Evolutionary conservation across 768 basidiomycete species (phyloP), one percentile per base, ranked within the genome.

Genomic region (Lactarius hengduanensis): DNA sequence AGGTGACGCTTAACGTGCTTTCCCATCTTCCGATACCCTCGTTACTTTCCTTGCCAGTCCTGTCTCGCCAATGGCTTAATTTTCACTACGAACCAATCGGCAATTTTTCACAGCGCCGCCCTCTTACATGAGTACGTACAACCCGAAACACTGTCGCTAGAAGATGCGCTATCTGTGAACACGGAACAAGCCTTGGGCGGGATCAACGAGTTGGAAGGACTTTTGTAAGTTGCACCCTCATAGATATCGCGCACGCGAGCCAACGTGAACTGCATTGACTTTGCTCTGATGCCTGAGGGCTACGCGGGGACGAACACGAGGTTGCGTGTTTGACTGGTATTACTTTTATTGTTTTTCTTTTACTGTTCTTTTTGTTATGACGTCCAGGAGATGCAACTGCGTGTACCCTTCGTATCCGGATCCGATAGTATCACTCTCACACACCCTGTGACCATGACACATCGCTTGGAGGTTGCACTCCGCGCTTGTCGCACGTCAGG

Each of bases 71-170:
- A 45, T 45, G 43, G 43, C 6, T 74, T 41, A 57, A 72, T n/a
- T 81, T 71, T 88, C 43, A 40, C 73, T 5, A 66, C 68, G 10
- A 82, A 91, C 71, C 78, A 84, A 70, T 73, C 73, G 2, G 71
- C 78, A 1, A 78, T 91, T 20, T 90, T 85, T 72, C 85, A 80
- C 67, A 77, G 83, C 34, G 85, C 84, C 9, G 84, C 88, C 0
- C 0, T 22, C n/a, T 22, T n/a, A n/a, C 45, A 47, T 22, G n/a
- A 47, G 45, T 47, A 47, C 45, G 22, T 69, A 80, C 56, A 71
- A 81, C 13, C 85, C 10, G 68, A 69, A 0, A 62, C 70, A 11
- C 69, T 69, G 20, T 38, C 74, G 13, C 68, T 80, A 34, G 70
- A 76, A 18, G 73, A 80, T 28, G 74, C 77, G 15, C 69, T 69